Evolutionary conservation across 2,329 filamentous ascomycete genomes (phyloP), one percentile per base, ranked within the genome.

Genomic region (Beauveria brongniartii): DNA sequence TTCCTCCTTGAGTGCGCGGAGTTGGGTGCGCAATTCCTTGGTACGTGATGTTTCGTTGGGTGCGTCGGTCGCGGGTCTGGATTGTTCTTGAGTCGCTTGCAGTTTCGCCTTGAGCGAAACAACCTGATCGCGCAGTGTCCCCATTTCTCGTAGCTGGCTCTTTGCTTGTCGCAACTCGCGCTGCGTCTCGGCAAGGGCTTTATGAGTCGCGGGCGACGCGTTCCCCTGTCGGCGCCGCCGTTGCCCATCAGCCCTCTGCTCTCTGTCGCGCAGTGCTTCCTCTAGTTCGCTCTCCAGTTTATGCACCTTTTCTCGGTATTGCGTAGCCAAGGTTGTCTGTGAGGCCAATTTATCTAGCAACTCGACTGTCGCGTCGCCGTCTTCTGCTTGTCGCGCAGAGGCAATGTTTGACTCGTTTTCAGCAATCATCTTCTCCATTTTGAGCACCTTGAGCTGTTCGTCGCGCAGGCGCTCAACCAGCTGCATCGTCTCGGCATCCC

Each of bases 401-500:
- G 66, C 69, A 61, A 88, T 80, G 63, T 86, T 80, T 6, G 80
- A 77, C 58, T 85, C 82, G 62, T 90, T 76, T 60, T 87, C 80
- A 2, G 81, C 77, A 57, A 87, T 80, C 67, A 79, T 81, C 62
- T 79, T 77, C 69, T 92, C 88, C 76, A 91, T 85, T 59, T 78
- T 74, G 34, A 79, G 75, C 28, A 88, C 84, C 68, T 82, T 88
- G 64, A 82, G 79, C 65, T 87, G 85, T 69, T 91, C 88, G 62
- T 88, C 83, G 63, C 82, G 82, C 41, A 93, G 79, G 67, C 85
- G 83, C 63, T 85, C 82, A 24, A 81, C 80, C 55, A 92, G 74
- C 61, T 88, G 81, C 28, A 83, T 80, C 24, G 87, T 86, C 71
- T 92, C 87, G 20, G 80, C 78, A 68, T 93, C 90, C 72, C 92